Evolutionary conservation across 176 grass and related monocot genomes (phyloP), one percentile per base, ranked within the genome.

Genomic region (Ensete glaucum): DNA sequence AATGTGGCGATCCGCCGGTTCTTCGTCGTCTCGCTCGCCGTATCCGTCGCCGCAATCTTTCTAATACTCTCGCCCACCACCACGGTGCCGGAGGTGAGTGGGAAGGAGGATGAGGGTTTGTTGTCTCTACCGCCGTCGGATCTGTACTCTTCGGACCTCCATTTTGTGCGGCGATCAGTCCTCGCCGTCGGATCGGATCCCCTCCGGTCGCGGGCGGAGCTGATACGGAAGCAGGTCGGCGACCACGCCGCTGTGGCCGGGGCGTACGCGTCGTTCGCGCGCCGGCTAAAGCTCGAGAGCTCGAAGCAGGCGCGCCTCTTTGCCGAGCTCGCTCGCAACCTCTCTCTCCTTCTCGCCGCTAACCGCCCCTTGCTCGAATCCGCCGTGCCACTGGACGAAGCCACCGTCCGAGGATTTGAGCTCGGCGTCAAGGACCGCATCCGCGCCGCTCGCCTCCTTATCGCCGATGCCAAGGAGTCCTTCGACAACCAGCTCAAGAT

Each of bases 401-500:
- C 53, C 24, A 17, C 52, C 2, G 52, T 79, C 66, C 79, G 76
- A n/a, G 73, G 79, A 48, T 85, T 92, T 81, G 90, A 92, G 76
- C 86, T 85, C 56, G 84, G 82, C 73, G 78, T 85, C 64, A 92
- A 92, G 84, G 90, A 92, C 76, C 84, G 92, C 77, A 93, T 97
- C 83, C 91, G 90, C 62, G 85, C 90, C 21, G 78, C 90, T 50
- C 90, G 95, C 66, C 77, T 78, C 43, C 86, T 92, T 64, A 94
- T 99, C 75, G 73, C 86, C 24, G 84, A 81, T 24, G 85, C 95
- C 10, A 99, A 99, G 82, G 88, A 87, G 26, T 85, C 88, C 13
- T 99, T 99, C 87, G 91, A 99, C 83, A 88, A 86, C 73, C 95
- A 99, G 81, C 95, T 99, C 73, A 99, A 99, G 85, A 99, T 99